Evolutionary conservation across 345 rosid species (phyloP), one percentile per base, ranked within the genome.

Genomic region (Citrus cavaleriei): DNA sequence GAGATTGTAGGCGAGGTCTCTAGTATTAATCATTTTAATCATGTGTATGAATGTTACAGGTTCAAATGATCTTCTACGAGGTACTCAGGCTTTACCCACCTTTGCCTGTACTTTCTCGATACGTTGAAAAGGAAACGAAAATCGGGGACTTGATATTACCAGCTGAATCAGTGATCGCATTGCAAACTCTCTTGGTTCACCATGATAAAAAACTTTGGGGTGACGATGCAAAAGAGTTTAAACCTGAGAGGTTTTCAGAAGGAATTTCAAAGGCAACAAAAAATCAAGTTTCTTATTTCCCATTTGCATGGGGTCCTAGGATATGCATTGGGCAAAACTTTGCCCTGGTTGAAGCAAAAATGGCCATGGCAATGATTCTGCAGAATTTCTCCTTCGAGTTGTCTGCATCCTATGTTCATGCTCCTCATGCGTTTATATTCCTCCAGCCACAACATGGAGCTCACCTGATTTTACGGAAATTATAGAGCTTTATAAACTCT

Each of bases 371-470:
- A 21, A 66, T 79, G 74, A 70, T 79, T 32, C 54, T 84, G 2
- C 73, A 65, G 21, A 64, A 12, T 4, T 79, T 84, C 32, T 68
- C 73, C 7, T 79, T 79, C 19, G 79, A 84, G 74, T 60, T 77
- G 10, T 82, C 87, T 40, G 68, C 85, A 21, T 55, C 85, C 3
- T 69, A 82, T 37, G 64, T 74, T 62, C 81, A 79, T 72, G 74
- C 83, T 70, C 85, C 85, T 22, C 30, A 78, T 67, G 63, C 78
- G 6, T 64, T 79, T 34, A 7, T 81, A 38, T 81, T 88, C 24
- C 80, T 89, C 38, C 85, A 82, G 49, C 91, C 91, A 19, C 86
- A 88, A 69, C 79, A 80, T 73, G 91, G 93, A 68, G 86, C 87
- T 63, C 90, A 81, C 34, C 27, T 86, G 37, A 81, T 85, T 68